A percentile compares a stretch with the other conserved stretches of the same genome.
Conservation (phyloP, 352 stramenopile genomes). For the Pythium sp. region DNA sequence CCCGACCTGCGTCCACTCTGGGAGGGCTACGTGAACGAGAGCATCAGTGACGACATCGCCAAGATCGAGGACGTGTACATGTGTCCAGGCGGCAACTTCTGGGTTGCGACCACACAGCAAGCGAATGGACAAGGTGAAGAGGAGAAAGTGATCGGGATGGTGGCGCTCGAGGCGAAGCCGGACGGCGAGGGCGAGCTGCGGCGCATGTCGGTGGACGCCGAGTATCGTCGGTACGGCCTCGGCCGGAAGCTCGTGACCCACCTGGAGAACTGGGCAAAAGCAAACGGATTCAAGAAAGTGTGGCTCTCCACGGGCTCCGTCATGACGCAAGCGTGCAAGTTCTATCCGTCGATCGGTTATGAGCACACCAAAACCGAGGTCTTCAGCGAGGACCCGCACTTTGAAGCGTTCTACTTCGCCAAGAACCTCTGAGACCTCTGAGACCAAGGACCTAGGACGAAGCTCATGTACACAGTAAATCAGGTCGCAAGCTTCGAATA, state of each 20-base stretch:
- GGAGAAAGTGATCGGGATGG: conserved; percentile 24
- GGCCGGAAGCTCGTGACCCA: conserved; percentile 24
- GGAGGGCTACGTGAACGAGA: conserved; percentile 7
- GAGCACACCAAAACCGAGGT: conserved; percentile 19
- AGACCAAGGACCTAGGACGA: background rate
- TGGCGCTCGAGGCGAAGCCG: conserved; percentile 29
- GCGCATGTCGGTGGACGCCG: conserved; percentile 33
- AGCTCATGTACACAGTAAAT: background rate
- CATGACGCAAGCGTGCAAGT: conserved; percentile 24
- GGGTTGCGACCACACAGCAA: conserved; percentile 19
- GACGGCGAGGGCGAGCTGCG: conserved; percentile 31
- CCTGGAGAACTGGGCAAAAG: conserved; percentile 30
- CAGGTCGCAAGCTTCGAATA: background rate
- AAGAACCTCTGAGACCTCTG: conserved; percentile 16
- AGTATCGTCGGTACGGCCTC: conserved; percentile 29
- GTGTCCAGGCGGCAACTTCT: conserved; percentile 36
- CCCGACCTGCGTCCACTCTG: background rate
- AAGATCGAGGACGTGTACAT: conserved; percentile 36
- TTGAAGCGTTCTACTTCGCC: conserved; percentile 28
- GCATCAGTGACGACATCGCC: conserved; percentile 25
- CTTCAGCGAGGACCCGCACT: conserved; percentile 29
- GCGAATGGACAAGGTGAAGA: background rate
- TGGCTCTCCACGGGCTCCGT: conserved; percentile 26
- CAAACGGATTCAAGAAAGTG: conserved; percentile 22
- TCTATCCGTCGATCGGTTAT: conserved; percentile 36